Evolutionary conservation across 352 stramenopile genomes (phyloP), one percentile per base, ranked within the genome.

Genomic region (Globisporangium apiculatum): DNA sequence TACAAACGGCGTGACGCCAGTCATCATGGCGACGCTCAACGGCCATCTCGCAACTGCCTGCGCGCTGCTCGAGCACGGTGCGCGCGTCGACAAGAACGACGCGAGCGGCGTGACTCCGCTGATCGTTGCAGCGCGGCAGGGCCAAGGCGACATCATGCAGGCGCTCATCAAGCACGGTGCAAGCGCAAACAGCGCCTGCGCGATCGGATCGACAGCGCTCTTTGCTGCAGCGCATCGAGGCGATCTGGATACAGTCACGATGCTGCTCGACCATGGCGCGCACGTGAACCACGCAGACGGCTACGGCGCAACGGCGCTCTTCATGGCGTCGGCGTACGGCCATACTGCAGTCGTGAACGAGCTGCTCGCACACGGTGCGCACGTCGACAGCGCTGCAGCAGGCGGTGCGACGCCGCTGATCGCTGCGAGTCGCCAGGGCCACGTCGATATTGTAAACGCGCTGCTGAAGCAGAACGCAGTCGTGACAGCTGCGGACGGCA

Each of bases 261-360:
- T 61, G 24, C 46, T 61, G 15, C n/a, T 61, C 9, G 40, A 55
- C 14, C 42, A 6, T 35, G 46, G 48, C 2, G 55, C 40, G 4
- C 24, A 24, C 12, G 5, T 55, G 37, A 31, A 61, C 48, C n/a
- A 37, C 7, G 12, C 14, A 24, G 38, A 51, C 17, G 9, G 12
- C 1, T 15, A 55, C 9, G 55, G 38, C 11, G 17, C 11, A 11
- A 58, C 53, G 42, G 24, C 53, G 35, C 53, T 58, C 18, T 24
- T 45, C 31, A 24, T 17, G 3, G 53, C 53, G 12, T 58, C 18
- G 24, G 42, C n/a, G 5, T 31, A 49, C 35, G 53, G 53, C 24
- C 53, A 7, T 36, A 14, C 12, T 4, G 42, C 15, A 15, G 42
- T 58, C n/a, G 53, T 58, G 12, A n/a, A 42, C 31, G 53, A 45